Base-by-base conservation (phyloP, 1,284 basidiomycete species). In the Ceratobasidium sp. region DNA sequence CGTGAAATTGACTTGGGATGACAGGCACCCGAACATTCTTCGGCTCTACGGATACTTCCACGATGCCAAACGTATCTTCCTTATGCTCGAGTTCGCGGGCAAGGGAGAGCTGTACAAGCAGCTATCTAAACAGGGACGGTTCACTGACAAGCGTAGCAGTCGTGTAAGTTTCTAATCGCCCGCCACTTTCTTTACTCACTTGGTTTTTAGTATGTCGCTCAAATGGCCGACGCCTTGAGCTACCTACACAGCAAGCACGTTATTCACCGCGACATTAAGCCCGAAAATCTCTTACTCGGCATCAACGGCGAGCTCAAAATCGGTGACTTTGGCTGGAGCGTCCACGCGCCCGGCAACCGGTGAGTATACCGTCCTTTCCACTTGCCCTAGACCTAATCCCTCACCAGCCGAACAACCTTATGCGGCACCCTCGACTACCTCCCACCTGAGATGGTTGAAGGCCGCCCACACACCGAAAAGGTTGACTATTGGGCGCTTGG, bases 261-360 rank as follows among this genome's bases (percentile, higher is more conserved):
- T 73, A 99, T 99, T 70, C 97, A 99, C 77, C 89, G 97, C 27
- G 97, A 99, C 76, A 99, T 99, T 83, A 99, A 99, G 80, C 97
- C 97, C 0, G 97, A 98, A 80, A 99, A 99, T 77, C 80, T 99
- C 57, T 84, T 99, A 7, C 82, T 99, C 8, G 96, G 96, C 15
- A 88, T 99, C 75, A 93, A 95, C 73, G 97, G 96, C 50, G 96
- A 99, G 77, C 83, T 99, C 73, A 99, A 99, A 84, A 98, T 99
- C 73, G 97, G 89, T 5, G 97, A 99, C 79, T 99, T 99, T 79
- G 97, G 97, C 6, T 99, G 97, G 96, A 94, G 92, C 76, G 96
- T 99, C 1, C 97, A 99, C 78, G 97, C 97, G 0, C 97, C 96
- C 0, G 89, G 93, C 0, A 93, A 94, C 77, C 82, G 94, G 72